Evolutionary conservation across 192 early-diverging fungal genomes (phyloP), one percentile per base, ranked within the genome.

Genomic region (Coemansia sp.): DNA sequence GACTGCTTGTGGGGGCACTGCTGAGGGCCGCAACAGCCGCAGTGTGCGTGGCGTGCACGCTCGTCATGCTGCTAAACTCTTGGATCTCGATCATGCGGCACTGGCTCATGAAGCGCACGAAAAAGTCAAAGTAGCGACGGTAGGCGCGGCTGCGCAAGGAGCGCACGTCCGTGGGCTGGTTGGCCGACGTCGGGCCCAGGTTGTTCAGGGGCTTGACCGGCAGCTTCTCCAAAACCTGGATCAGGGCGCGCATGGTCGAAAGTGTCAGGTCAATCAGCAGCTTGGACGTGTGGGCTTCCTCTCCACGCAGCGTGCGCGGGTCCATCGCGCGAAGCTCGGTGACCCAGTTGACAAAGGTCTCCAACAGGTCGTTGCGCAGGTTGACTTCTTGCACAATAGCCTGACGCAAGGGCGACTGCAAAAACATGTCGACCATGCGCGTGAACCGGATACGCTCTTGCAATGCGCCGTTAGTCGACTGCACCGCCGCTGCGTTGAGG

Each of bases 61-160:
- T 83, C n/a, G 81, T 76, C 73, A 83, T 83, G 59, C 76, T 83
- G 69, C 77, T 79, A 41, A 79, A 79, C 63, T 77, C 77, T 39
- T 83, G 79, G 49, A 82, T 82, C 68, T 82, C 79, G 24, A 82
- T 65, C 79, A 82, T 83, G 51, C 81, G 76, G 77, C 76, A 79
- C 64, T 83, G 81, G 68, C 76, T 83, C 77, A 83, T 83, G 25
- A 83, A 79, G 53, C 81, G 76, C 71, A 83, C 77, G 65, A 83
- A 83, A 67, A 83, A 83, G 63, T 83, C 81, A 76, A 79, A 83
- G 70, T 83, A 83, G 17, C 81, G 68, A 49, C 77, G 76, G 62
- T 76, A 83, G 0, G 77, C 76, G 31, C 77, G 76, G 62, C 64
- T 65, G 15, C 81, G 71, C 63, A 72, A 67, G 43, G 77, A 70